These are phyloP conservation scores for Rhipidocladum racemiflorum DNA, from an alignment of 176 grass and related monocot genomes.

Conservation along the genomic window DNA sequence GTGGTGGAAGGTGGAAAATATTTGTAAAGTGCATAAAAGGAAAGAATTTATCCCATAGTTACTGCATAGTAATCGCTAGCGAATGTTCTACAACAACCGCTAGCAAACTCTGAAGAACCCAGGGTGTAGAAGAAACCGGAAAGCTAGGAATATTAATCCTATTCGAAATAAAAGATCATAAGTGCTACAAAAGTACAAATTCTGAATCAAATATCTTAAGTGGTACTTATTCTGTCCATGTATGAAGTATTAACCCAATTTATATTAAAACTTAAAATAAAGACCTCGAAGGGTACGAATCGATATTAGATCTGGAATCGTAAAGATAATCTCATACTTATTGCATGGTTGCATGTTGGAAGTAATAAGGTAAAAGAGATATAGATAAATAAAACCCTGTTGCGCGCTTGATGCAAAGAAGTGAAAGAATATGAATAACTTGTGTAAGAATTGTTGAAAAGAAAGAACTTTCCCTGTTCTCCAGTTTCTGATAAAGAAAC, in stretches of 20 bases:
- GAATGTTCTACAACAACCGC: neutral
- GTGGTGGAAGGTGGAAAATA: neutral
- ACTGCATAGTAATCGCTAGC: neutral
- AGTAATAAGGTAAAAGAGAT: neutral
- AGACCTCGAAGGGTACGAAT: neutral
- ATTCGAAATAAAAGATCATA: neutral
- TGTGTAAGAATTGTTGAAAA: neutral
- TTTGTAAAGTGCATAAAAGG: neutral
- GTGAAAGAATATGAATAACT: neutral
- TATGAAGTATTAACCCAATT: neutral
- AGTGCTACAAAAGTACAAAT: neutral
- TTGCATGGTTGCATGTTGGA: neutral
- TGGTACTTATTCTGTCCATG: neutral
- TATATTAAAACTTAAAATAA: neutral
- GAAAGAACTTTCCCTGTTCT: too few species aligned
- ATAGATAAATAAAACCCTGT: neutral
- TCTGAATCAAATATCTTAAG: neutral
- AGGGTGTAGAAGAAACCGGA: neutral
- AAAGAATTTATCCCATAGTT: slow-evolving; percentile 3
- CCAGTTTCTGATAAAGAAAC: too few species aligned
- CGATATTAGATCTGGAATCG: neutral
- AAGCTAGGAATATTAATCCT: neutral
- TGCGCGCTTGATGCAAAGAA: neutral
- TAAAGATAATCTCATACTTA: neutral
- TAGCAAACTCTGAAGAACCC: neutral